A percentile compares a stretch with the other conserved stretches of the same genome.
These are phyloP conservation scores for Senna siamea DNA, from an alignment of 306 rosid species.

Conservation along the genomic window DNA sequence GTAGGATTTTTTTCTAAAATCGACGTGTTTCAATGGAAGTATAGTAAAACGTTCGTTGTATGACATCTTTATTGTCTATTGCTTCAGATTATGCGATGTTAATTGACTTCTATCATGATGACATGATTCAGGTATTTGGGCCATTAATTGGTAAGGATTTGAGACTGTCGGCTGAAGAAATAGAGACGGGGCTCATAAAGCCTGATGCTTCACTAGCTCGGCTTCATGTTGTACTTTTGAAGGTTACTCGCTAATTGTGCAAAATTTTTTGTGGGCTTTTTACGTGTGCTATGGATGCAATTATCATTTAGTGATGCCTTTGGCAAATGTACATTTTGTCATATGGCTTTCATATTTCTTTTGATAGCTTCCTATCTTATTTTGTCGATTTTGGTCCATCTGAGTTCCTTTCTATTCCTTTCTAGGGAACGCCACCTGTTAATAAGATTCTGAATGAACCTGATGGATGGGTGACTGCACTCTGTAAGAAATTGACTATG, in stretches of 20 bases:
- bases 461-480: constrained; percentile 81
- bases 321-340: not conserved
- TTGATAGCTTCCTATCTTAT: constrained; percentile 29
- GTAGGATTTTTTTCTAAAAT: not conserved
- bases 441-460: constrained; percentile 55
- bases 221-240: constrained; percentile 76
- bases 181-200: constrained; percentile 72
- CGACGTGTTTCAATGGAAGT: not conserved
- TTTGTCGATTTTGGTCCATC: not conserved
- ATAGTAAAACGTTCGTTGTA: not conserved
- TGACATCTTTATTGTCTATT: not conserved
- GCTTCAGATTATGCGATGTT: not conserved
- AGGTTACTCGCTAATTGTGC: constrained; percentile 49
- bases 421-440: constrained; percentile 83
- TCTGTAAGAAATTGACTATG: constrained; percentile 69
- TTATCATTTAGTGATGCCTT: not conserved
- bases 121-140: constrained; percentile 64
- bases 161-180: constrained; percentile 72
- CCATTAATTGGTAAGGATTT: constrained; percentile 59
- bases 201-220: constrained; percentile 60
- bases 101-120: constrained; percentile 8
- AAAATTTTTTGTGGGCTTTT: not conserved
- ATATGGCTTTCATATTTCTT: constrained; percentile 7
- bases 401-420: constrained; percentile 10
- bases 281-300: not conserved